A percentile compares a stretch with the other conserved stretches of the same genome.
Conservation (phyloP, 257 asterid genomes). For the Phtheirospermum japonicum region DNA sequence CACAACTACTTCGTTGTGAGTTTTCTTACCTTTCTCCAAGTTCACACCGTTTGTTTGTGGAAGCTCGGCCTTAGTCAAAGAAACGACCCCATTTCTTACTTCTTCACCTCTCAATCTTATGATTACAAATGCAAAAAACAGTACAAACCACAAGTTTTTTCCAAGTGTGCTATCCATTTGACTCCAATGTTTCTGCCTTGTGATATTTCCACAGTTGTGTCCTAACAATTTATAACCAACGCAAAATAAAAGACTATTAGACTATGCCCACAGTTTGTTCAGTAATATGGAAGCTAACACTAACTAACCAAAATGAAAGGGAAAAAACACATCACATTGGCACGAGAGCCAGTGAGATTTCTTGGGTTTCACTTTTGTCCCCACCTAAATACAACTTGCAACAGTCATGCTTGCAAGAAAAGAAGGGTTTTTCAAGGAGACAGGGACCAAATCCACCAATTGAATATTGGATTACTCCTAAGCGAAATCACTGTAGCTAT, state of each 20-base stretch:
- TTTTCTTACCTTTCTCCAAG: conserved; percentile 17
- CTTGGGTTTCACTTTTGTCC: conserved; percentile 41
- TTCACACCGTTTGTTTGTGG: no score
- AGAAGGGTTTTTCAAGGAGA: conserved; percentile 11
- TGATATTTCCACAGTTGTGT: conserved; percentile 14
- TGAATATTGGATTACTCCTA: neutral
- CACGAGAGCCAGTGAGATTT: conserved; percentile 25
- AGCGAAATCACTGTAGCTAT: neutral
- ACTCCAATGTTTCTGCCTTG: neutral
- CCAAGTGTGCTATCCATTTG: conserved; percentile 28
- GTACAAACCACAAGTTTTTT: neutral
- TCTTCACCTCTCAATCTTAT: conserved; percentile 29
- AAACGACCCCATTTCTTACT: neutral
- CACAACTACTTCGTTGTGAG: conserved; percentile 30
- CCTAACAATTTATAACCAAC: conserved; percentile 33
- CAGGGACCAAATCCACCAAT: conserved; percentile 29
- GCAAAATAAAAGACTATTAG: neutral
- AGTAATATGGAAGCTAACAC: conserved; percentile 32
- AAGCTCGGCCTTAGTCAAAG: conserved; percentile 1
- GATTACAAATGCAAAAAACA: conserved; percentile 31
- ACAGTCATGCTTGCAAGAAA: conserved; percentile 36
- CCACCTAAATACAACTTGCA: conserved; percentile 31
- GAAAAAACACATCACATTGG: neutral
- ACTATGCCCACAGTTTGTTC: conserved; percentile 26
- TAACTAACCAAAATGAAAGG: conserved; percentile 25